These are phyloP conservation scores for Tetracladium setigerum DNA, from an alignment of 495 filamentous ascomycete species.

Conservation along the genomic window DNA sequence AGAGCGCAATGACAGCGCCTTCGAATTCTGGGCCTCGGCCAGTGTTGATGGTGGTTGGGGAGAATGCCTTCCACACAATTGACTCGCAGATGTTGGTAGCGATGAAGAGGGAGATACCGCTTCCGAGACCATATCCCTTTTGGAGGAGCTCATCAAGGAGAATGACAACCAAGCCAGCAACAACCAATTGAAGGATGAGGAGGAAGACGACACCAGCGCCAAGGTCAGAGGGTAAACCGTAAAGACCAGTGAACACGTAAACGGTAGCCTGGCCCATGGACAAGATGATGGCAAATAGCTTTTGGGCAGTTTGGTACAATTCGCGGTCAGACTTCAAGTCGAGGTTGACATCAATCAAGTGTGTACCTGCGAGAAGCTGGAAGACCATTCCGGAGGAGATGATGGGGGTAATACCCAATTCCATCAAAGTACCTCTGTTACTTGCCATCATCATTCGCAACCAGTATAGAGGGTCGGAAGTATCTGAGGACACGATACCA, in stretches of 20 bases:
- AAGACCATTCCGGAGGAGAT: slow-evolving; percentile 99
- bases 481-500: slow-evolving; percentile 93
- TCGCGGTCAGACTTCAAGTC: slow-evolving; percentile 99
- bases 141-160: slow-evolving; percentile 98
- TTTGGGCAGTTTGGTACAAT: slow-evolving; percentile 98
- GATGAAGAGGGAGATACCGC: slow-evolving; percentile 98
- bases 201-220: slow-evolving; percentile 97
- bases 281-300: slow-evolving; percentile 97
- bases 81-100: slow-evolving; percentile 99
- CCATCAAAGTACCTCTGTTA: slow-evolving; percentile 98
- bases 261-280: slow-evolving; percentile 96
- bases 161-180: slow-evolving; percentile 97
- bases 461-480: slow-evolving; percentile 98
- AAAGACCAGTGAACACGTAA: slow-evolving; percentile 95
- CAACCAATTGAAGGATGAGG: slow-evolving; percentile 90
- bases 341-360: slow-evolving; percentile 99
- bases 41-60: slow-evolving; percentile 98
- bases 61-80: slow-evolving; percentile 99
- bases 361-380: slow-evolving; percentile 98
- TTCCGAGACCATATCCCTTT: slow-evolving; percentile 98
- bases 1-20: slow-evolving; percentile 95
- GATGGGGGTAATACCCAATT: slow-evolving; percentile 97
- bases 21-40: slow-evolving; percentile 99
- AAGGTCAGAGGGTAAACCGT: slow-evolving; percentile 91
- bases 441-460: slow-evolving; percentile 99